These are phyloP conservation scores for Scutellaria minor DNA, from an alignment of 257 asterid species.

Conservation along the genomic window DNA sequence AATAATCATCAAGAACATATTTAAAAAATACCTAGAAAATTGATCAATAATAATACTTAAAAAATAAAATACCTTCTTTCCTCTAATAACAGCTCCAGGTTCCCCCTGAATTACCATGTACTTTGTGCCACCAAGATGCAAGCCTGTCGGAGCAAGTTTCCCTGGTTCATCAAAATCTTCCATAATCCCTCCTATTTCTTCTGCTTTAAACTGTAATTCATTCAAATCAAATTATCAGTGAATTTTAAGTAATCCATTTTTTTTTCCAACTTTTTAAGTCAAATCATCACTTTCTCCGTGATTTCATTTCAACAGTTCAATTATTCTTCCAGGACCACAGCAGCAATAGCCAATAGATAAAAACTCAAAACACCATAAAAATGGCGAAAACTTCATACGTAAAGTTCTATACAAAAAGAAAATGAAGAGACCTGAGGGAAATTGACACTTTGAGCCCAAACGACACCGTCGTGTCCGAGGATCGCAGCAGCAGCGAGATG, in stretches of 20 bases:
- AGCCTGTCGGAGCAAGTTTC: conserved; percentile 56
- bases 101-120: conserved; percentile 59
- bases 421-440: conserved; percentile 42
- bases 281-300: not conserved
- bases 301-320: not conserved
- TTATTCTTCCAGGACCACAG: not conserved
- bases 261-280: too few relatives aligned
- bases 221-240: not conserved
- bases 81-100: conserved; percentile 52
- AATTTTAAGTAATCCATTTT: not conserved
- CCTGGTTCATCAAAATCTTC: conserved; percentile 56
- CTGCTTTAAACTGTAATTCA: conserved; percentile 44
- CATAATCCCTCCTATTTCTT: conserved; percentile 50
- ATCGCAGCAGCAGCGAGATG: conserved; percentile 49
- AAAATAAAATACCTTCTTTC: conserved; percentile 41
- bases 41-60: not conserved
- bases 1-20: not conserved
- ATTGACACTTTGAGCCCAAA: conserved; percentile 49
- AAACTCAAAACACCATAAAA: not conserved
- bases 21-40: not conserved
- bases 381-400: not conserved
- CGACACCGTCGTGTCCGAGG: conserved; percentile 48
- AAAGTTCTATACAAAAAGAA: not conserved
- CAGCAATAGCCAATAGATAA: not conserved
- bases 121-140: conserved; percentile 49